Base-by-base conservation (phyloP, 2,329 filamentous ascomycete species). In the Fusarium pseudonygamai region DNA sequence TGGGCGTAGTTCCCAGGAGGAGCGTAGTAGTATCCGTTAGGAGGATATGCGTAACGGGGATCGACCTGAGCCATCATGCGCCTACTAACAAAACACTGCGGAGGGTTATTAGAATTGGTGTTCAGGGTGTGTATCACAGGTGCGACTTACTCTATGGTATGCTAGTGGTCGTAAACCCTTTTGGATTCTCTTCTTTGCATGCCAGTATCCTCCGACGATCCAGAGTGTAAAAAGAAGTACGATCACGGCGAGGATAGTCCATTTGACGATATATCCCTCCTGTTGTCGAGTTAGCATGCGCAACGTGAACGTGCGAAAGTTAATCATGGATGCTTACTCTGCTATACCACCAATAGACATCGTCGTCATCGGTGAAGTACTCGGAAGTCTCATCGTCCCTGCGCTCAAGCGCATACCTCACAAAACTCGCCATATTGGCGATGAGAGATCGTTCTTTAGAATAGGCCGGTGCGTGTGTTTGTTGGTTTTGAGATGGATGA, bases 241-340 rank as follows among this genome's bases (percentile, higher is more conserved):
- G 73, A 96, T 79, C 70, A 85, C 83, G 68, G 88, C 87, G 78
- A 95, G 89, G 67, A 96, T 83, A 52, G 87, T 86, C 89, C 93
- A 96, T 82, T 93, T 93, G 77, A 94, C 84, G 65, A 91, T 91
- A 63, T 87, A 82, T 64, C 90, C 91, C 40, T 86, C 87, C 90
- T 93, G 68, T 22, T 40, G 9, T 22, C 36, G 20, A 75, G 69
- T 75, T 47, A 65, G 56, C 24, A 61, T 20, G 16, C 37, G 46
- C 26, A 37, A 18, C 49, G 12, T 57, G n/a, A 37, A 50, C 22
- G 42, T 22, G 2, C 7, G 22, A 61, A 40, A 26, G 50, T 39
- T 24, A 56, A 32, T 15, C 53, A n/a, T 53, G 57, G 61, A 22
- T 52, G 57, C 78, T 60, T 64, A 81, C 80, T 55, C 72, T 76